These are phyloP conservation scores for Populus hybrid DNA, from an alignment of 441 rosid genomes.

Conservation along the genomic window DNA sequence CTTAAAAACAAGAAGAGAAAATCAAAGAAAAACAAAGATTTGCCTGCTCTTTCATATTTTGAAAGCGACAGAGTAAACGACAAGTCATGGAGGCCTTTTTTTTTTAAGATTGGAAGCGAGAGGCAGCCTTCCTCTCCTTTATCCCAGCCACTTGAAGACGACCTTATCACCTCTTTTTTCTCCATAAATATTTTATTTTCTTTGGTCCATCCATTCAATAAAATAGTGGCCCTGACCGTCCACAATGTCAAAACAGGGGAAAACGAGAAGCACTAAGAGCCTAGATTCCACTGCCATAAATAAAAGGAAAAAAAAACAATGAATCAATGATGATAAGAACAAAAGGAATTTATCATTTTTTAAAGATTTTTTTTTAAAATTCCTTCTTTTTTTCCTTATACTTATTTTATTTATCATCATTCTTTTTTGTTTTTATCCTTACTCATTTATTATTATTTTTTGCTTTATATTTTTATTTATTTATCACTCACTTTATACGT, in stretches of 20 bases:
- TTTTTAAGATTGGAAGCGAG: slow-evolving; percentile 25
- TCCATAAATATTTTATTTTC: neutral
- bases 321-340: no score
- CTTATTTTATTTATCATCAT: no score
- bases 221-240: neutral
- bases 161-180: neutral
- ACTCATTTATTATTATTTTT: no score
- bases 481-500: no score
- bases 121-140: slow-evolving; percentile 24
- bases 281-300: neutral
- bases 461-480: no score
- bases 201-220: neutral
- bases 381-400: no score
- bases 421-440: no score
- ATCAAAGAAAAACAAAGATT: neutral
- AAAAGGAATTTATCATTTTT: no score
- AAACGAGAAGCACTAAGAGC: neutral
- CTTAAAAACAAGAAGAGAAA: no score
- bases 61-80: neutral
- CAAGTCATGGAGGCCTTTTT: neutral
- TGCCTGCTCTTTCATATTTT: neutral
- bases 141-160: slow-evolving; percentile 12
- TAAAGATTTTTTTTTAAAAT: no score
- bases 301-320: no score
- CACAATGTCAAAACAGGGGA: neutral